A percentile compares a stretch with the other conserved stretches of the same genome.
phyloP scores from a whole-genome alignment of 805 yeast species.

The Schwanniomyces pseudopolymorphus region DNA sequence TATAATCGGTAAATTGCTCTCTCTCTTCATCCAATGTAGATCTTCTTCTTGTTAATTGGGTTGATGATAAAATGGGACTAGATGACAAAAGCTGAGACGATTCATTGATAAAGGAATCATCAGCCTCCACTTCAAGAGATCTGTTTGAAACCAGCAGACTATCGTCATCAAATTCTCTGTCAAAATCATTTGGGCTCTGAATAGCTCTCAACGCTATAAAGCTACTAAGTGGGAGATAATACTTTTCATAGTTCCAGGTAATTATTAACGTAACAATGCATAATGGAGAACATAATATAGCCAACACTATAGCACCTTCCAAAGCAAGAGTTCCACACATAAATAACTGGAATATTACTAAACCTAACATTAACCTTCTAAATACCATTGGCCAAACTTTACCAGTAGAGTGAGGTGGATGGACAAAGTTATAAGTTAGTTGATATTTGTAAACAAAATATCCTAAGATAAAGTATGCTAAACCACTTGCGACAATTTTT shows the following conservation, averaged over 20 bases:
- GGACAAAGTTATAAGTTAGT: slow-evolving; percentile 58
- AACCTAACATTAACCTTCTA: slow-evolving; percentile 53
- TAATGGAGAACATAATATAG: slow-evolving; percentile 50
- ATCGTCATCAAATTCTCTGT: slow-evolving; percentile 43
- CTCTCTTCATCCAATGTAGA: slow-evolving; percentile 59
- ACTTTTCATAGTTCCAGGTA: slow-evolving; percentile 51
- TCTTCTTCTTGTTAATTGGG: slow-evolving; percentile 30
- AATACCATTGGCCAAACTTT: slow-evolving; percentile 67
- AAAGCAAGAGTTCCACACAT: slow-evolving; percentile 65
- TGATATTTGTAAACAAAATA: slow-evolving; percentile 63
- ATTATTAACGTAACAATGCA: slow-evolving; percentile 46
- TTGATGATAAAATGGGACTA: slow-evolving; percentile 11
- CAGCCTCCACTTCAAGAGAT: slow-evolving; percentile 11
- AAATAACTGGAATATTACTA: slow-evolving; percentile 56
- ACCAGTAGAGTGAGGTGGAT: slow-evolving; percentile 66
- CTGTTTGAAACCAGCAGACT: slow-evolving; percentile 8
- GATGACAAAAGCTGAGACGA: slow-evolving; percentile 21
- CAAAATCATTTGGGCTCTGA: slow-evolving; percentile 40
- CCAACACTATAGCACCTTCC: slow-evolving; percentile 53
- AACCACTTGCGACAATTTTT: slow-evolving; percentile 57
- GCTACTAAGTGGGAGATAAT: slow-evolving; percentile 51
- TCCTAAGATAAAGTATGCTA: slow-evolving; percentile 55
- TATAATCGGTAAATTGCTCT: slow-evolving; percentile 50
- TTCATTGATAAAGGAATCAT: slow-evolving; percentile 16
- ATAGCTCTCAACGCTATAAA: slow-evolving; percentile 63